Percentiles rank a stretch among this genome's conserved stretches.
Conservation (phyloP, 345 rosid species). For the Cardiospermum halicacabum region DNA sequence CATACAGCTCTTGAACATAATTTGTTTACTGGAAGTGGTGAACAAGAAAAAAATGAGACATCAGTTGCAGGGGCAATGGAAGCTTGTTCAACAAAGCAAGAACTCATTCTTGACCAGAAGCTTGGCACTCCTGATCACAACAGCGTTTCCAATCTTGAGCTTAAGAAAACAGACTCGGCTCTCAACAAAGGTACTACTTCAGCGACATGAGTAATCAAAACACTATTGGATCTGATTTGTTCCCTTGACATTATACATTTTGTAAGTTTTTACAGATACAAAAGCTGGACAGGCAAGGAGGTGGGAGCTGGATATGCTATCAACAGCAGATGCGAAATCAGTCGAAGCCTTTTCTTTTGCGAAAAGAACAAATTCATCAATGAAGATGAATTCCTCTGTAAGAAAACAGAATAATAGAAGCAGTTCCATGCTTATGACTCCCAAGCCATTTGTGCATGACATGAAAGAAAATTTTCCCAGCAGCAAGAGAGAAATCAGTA, state of each 20-base stretch:
- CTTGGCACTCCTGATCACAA: background rate
- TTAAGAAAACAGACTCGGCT: constrained; percentile 4
- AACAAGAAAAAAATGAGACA: constrained; percentile 9
- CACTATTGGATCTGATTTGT: background rate
- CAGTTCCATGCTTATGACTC: constrained; percentile 13
- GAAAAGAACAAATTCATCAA: constrained; percentile 14
- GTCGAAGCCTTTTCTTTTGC: background rate
- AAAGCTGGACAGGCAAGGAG: constrained; percentile 12
- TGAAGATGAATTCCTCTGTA: constrained; percentile 7
- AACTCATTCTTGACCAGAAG: background rate
- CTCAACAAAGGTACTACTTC: constrained; percentile 11
- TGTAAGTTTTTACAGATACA: constrained; percentile 13
- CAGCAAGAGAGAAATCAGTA: constrained; percentile 16
- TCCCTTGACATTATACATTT: background rate
- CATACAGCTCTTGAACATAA: background rate
- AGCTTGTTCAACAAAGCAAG: background rate
- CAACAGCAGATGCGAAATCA: constrained; percentile 8
- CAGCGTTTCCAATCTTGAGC: background rate
- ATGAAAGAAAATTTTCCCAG: constrained; percentile 28
- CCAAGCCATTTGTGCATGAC: constrained; percentile 9
- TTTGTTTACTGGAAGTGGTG: constrained; percentile 7
- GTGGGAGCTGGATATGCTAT: constrained; percentile 5
- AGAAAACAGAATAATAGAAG: constrained; percentile 11
- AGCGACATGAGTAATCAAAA: background rate
- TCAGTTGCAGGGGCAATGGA: background rate